Evolutionary conservation across 805 yeast species (phyloP), one percentile per base, ranked within the genome.

Genomic region (Saccharomyces mikatae): DNA sequence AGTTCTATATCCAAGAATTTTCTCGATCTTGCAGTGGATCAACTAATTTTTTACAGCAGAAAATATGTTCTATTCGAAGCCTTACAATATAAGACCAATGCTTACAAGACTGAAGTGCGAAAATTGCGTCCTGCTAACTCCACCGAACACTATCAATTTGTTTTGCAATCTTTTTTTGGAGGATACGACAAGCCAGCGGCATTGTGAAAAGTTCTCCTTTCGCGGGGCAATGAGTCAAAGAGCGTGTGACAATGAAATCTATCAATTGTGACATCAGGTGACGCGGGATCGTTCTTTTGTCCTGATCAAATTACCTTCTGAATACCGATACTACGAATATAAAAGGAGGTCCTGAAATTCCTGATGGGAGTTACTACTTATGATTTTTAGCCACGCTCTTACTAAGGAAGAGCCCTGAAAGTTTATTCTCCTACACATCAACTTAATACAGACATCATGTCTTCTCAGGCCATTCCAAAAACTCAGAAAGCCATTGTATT

Each of bases 401-500:
- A 3, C 3, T 31, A 1, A 4, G 11, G 17, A 17, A 3, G 6
- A 6, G 17, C 11, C 44, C 10, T 6, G 17, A 17, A 17, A 17
- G 6, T 1, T n/a, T 36, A 17, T 17, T 36, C 24, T 17, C 30
- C 32, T 36, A 41, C 22, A n/a, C 22, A 55, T 28, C 48, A 26
- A 53, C 48, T 24, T 50, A 58, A 54, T 22, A 41, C n/a, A 49
- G 44, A 47, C 29, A 53, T 52, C 47, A 67, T 67, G 71, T 63
- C 76, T 54, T 53, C 58, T 41, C 52, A 51, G 41, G 49, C 13
- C 14, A 69, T 79, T 57, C 83, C 83, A 60, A 60, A 64, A 28
- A 76, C 76, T 44, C 83, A 79, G 66, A 78, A 78, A 62, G 82
- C 78, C 46, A 73, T 79, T 55, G 70, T 78, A 57, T 79, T 79